Base-by-base conservation (phyloP, 352 stramenopile genomes). In the Pythium insidiosum region DNA sequence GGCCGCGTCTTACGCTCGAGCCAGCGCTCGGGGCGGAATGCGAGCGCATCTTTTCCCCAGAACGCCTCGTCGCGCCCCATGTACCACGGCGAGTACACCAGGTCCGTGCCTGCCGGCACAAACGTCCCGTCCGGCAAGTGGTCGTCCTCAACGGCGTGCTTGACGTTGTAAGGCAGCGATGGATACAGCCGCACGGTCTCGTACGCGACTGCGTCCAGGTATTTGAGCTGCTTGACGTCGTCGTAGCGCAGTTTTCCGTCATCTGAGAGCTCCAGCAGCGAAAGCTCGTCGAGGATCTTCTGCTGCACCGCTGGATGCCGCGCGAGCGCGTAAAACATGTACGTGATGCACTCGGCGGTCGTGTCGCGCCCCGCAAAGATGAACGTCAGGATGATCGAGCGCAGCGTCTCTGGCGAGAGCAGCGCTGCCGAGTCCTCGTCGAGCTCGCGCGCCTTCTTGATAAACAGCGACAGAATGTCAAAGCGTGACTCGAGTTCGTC, bases 281-380 rank as follows among this genome's bases (percentile, higher is more conserved):
- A 26, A 3, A 84, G 44, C 43, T 87, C 74, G n/a, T 64, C 49
- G n/a, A 75, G 30, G 23, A 82, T 76, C 57, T 73, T 66, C 24
- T 73, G 47, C 48, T 87, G 71, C 11, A 78, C 61, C 18, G 55
- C 38, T 11, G 75, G 73, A 38, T 89, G 47, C 18, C 46, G 75
- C 2, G 76, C 64, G 4, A 95, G 58, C 10, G 53, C 52, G 45
- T 95, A 93, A 34, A 93, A 77, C 22, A 61, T 60, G 61, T 90
- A 94, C 2, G 78, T 84, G 29, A 94, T 57, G 38, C 67, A 76
- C 35, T 83, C 66, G 3, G 73, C 59, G 0, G 76, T 91, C 6
- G 80, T 94, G 47, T 93, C 84, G 43, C 81, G 84, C 13, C 81
- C 84, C n/a, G 70, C 84, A 42, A 94, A 86, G 18, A 94, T 63